Conservation (phyloP, 768 basidiomycete genomes). For the Mrakia blollopis region DNA sequence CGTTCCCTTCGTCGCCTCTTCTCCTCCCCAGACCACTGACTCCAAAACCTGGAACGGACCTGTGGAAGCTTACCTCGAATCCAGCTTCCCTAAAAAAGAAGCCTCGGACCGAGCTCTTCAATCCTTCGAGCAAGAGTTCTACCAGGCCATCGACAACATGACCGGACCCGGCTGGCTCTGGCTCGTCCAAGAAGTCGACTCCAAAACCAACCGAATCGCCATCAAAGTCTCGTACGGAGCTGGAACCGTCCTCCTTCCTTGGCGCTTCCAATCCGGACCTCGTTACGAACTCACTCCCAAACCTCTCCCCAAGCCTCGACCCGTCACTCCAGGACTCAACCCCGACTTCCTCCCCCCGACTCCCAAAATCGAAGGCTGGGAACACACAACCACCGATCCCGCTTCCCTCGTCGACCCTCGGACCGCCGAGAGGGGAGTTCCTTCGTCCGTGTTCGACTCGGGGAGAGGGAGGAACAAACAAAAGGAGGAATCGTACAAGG, state of each 20-base stretch:
- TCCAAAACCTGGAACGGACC: neutral
- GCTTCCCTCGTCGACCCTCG: too few relatives aligned
- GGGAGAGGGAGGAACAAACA: neutral
- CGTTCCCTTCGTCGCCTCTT: too few relatives aligned
- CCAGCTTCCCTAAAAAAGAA: neutral
- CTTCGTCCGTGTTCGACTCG: neutral
- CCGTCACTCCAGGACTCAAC: neutral
- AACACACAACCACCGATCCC: neutral
- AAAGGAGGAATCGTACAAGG: neutral
- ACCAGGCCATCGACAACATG: constrained; percentile 13
- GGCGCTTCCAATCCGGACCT: constrained; percentile 8
- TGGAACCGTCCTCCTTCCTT: neutral
- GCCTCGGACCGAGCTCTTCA: neutral
- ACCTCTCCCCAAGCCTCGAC: neutral
- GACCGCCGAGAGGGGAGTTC: neutral
- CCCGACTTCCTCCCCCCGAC: neutral
- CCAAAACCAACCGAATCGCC: neutral
- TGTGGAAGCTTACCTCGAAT: constrained; percentile 12
- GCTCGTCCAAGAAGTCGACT: constrained; percentile 26
- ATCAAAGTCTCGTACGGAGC: constrained; percentile 20
- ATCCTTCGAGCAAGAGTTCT: neutral
- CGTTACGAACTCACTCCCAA: neutral
- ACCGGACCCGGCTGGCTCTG: constrained; percentile 26
- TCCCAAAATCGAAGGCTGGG: neutral
- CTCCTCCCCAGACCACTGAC: neutral